These are phyloP conservation scores for Neofusicoccum parvum DNA, from an alignment of 2,329 filamentous ascomycete species.

Conservation along the genomic window DNA sequence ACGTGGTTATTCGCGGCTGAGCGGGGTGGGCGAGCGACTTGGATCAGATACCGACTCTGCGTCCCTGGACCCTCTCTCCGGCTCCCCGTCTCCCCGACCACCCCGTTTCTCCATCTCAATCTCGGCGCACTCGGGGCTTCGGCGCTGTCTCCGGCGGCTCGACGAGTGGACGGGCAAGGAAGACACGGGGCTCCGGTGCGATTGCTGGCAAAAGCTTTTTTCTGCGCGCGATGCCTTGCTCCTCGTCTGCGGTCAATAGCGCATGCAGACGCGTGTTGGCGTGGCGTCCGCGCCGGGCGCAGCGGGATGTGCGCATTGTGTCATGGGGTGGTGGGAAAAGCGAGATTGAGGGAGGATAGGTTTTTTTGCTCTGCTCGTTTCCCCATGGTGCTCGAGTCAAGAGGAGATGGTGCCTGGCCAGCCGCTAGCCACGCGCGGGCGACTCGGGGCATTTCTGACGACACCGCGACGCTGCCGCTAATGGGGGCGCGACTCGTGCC, in stretches of 20 bases:
- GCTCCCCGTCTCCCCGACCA: neutral
- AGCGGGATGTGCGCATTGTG: neutral
- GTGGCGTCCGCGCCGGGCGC: no score
- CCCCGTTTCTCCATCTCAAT: neutral
- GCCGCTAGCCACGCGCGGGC: neutral
- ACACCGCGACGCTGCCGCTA: neutral
- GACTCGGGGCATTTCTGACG: conserved; percentile 6
- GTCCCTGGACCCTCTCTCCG: neutral
- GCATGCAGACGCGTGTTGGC: neutral
- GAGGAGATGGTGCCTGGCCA: neutral
- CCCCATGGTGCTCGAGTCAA: neutral
- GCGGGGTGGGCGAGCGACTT: no score
- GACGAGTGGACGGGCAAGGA: neutral
- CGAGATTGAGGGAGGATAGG: neutral
- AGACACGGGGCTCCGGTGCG: no score
- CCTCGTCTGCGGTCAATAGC: no score
- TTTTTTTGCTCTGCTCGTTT: neutral
- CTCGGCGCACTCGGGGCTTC: neutral
- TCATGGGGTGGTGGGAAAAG: neutral
- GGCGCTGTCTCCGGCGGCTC: neutral
- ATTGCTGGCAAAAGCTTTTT: no score
- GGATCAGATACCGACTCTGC: neutral
- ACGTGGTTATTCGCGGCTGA: no score
- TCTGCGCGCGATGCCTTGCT: no score
- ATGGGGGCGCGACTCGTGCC: neutral